Percentiles rank a stretch among this genome's conserved stretches.
phyloP scores from a whole-genome alignment of 2,329 filamentous ascomycete genomes.

The Dactylellina parvicollis region DNA sequence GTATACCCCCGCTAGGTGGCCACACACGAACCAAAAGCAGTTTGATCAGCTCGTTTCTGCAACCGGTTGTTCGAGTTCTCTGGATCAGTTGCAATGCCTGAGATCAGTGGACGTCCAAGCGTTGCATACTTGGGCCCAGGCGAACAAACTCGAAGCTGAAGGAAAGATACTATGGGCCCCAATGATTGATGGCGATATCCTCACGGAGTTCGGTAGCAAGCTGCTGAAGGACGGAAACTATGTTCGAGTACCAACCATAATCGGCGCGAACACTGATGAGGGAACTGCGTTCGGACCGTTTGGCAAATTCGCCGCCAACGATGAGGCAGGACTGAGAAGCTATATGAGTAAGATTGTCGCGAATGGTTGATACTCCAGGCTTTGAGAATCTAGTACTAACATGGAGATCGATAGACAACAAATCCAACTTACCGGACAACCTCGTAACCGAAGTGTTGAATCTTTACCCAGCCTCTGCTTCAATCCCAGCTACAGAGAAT shows the following conservation, averaged over 20 bases:
- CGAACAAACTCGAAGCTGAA: constrained; percentile 65
- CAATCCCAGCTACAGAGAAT: constrained; percentile 14
- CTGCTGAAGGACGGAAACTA: constrained; percentile 71
- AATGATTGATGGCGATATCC: constrained; percentile 68
- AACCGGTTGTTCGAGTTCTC: constrained; percentile 68
- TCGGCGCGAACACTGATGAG: constrained; percentile 74
- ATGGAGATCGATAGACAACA: not conserved
- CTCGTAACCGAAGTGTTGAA: not conserved
- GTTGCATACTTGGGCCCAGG: constrained; percentile 25
- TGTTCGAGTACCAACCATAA: constrained; percentile 71
- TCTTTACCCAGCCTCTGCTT: constrained; percentile 1
- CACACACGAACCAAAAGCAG: constrained; percentile 69
- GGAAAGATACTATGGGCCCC: constrained; percentile 47
- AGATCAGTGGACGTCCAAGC: constrained; percentile 69
- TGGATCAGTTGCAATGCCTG: constrained; percentile 74
- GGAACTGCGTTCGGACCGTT: constrained; percentile 66
- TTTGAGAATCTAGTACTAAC: not conserved
- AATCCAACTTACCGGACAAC: not conserved
- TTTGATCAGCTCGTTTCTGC: constrained; percentile 72
- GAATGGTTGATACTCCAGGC: not conserved
- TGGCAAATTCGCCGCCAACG: not conserved
- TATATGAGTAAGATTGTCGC: constrained; percentile 5
- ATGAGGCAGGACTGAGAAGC: not conserved
- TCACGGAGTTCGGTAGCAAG: constrained; percentile 66
- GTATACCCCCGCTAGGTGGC: constrained; percentile 70